These are phyloP conservation scores for Gossypium stocksii DNA, from an alignment of 345 rosid genomes.

Conservation along the genomic window DNA sequence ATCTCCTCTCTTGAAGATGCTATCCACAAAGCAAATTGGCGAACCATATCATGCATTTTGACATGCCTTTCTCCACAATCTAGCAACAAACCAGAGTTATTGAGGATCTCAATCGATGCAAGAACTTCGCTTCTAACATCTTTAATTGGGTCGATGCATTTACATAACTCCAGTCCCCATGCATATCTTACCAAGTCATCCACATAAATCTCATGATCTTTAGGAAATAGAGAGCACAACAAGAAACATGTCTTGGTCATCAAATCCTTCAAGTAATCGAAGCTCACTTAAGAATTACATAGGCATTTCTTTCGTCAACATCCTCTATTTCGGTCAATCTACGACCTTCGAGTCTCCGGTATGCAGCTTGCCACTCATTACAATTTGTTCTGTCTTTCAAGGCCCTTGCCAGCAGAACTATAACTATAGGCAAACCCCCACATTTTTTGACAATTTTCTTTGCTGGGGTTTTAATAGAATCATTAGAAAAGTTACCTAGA, in stretches of 20 bases:
- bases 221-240: background rate
- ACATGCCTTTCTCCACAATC: too few relatives aligned
- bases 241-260: background rate
- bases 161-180: background rate
- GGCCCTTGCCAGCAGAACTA: background rate
- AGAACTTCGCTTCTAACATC: background rate
- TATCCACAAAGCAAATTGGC: too few relatives aligned
- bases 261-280: background rate
- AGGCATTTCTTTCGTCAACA: background rate
- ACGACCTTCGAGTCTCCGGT: background rate
- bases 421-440: background rate
- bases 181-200: conserved; percentile 7
- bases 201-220: background rate
- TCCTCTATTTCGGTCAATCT: background rate
- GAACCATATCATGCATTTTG: too few relatives aligned
- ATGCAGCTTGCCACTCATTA: background rate
- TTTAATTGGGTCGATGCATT: background rate
- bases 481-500: background rate
- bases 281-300: background rate
- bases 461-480: background rate
- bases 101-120: too few relatives aligned
- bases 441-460: background rate
- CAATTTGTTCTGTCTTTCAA: background rate
- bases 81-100: background rate
- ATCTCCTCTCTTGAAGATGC: too few relatives aligned